Percentiles rank a stretch among this genome's conserved stretches.
Evolutionary conservation across 1,284 basidiomycete species (phyloP).

Genomic region (Cryptococcus jaspeensis): DNA sequence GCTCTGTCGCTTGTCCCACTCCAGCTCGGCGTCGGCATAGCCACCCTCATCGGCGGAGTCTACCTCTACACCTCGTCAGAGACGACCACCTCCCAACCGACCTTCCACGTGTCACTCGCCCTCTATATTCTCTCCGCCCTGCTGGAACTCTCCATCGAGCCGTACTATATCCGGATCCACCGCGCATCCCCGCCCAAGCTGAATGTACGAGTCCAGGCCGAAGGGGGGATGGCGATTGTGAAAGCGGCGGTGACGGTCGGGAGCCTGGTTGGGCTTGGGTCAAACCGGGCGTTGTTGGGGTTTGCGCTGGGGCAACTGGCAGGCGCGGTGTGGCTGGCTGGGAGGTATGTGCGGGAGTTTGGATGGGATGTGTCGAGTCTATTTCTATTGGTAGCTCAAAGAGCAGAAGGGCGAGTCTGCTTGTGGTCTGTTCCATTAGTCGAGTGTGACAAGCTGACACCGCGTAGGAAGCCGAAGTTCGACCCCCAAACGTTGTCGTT

Average conservation of each 20-base stretch:
- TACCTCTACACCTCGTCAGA: constrained; percentile 58
- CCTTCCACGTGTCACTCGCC: constrained; percentile 63
- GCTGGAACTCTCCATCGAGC: constrained; percentile 75
- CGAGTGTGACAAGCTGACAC: not conserved
- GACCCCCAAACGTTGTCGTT: constrained; percentile 22
- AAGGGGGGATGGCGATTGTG: constrained; percentile 73
- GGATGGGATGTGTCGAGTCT: constrained; percentile 10
- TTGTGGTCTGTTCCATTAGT: not conserved
- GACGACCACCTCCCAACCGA: constrained; percentile 61
- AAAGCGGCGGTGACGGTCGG: constrained; percentile 71
- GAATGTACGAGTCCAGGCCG: constrained; percentile 69
- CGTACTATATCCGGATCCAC: constrained; percentile 76
- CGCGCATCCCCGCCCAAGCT: constrained; percentile 58
- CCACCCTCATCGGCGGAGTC: constrained; percentile 56
- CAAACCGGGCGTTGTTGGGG: constrained; percentile 64
- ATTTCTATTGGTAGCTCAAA: constrained; percentile 12
- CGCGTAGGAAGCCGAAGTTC: constrained; percentile 17
- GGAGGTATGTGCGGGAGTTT: constrained; percentile 42
- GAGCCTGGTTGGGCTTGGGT: constrained; percentile 56
- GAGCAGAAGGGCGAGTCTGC: constrained; percentile 2
- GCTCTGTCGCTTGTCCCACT: constrained; percentile 47
- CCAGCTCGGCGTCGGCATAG: constrained; percentile 61
- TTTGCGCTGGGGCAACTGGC: constrained; percentile 78
- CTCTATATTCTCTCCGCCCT: constrained; percentile 73
- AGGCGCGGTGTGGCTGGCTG: constrained; percentile 59